Base-by-base conservation (phyloP, 2,329 filamentous ascomycete species). In the Fusarium nisikadoi region DNA sequence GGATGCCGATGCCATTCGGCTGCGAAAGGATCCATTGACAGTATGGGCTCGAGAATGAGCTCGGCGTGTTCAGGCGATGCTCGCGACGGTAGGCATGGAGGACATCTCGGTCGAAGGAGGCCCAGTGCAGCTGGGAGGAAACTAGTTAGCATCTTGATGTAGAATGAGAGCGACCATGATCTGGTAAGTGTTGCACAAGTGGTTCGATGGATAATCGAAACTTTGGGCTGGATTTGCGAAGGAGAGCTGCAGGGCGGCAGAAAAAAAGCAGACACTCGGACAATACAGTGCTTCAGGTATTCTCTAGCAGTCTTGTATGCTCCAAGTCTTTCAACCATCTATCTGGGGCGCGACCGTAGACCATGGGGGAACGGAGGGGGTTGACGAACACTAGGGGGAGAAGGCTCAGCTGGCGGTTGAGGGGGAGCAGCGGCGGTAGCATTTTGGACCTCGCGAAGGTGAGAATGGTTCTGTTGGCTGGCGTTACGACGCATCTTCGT, bases 21-120 rank as follows among this genome's bases (percentile, higher is more conserved):
- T 87, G 85, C 11, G 88, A 87, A 45, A 93, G 84, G 17, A 92
- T 85, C 80, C 87, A 87, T 75, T 90, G 86, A 76, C 89, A 88
- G 80, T 90, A 91, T 46, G 88, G 86, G 75, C 86, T 89, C 62
- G 85, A 87, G 82, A 94, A 95, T 65, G 92, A 88, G 41, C 91
- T 89, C 17, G 93, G 91, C 0, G 90, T 91, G 77, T 89, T 87
- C 77, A 96, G 86, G 65, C 88, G 88, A 84, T 95, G 91, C 72
- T 92, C 88, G 79, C 92, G 89, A 71, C 93, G 90, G 85, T 96
- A 96, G 72, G 88, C 86, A 78, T 95, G 92, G 54, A 96, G 89
- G 52, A 92, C 84, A 53, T 89, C 83, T 67, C 90, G 84, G 35
- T 93, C 89, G 76, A 93, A 91, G 5, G 88, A 87, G 23, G 87